phyloP scores from a whole-genome alignment of 139 green algal genomes.

The Chlamydomonas eustigma region DNA sequence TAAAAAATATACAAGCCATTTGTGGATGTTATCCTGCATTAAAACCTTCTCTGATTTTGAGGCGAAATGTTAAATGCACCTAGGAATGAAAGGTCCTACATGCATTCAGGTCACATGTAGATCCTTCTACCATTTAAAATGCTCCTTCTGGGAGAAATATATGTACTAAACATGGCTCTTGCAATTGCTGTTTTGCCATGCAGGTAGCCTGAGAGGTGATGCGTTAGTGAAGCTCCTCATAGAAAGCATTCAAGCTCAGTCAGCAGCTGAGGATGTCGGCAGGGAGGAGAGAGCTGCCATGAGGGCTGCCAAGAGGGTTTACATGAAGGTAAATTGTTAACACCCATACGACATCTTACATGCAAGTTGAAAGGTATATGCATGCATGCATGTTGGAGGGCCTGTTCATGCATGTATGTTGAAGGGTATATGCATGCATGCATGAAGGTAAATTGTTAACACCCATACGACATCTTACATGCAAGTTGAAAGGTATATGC shows the following conservation, averaged over 20 bases:
- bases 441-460: neutral
- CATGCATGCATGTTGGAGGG: no score
- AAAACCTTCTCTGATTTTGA: no score
- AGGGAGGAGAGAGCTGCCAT: constrained; percentile 49
- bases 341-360: no score
- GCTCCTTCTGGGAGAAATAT: no score
- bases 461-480: no score
- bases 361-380: neutral
- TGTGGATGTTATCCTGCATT: neutral
- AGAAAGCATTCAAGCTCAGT: neutral
- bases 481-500: neutral
- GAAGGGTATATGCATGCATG: neutral
- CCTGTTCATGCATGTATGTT: neutral
- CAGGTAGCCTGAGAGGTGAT: no score
- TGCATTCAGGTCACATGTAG: no score
- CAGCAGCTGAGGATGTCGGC: neutral
- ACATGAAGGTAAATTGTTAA: constrained; percentile 38
- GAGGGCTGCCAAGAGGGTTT: constrained; percentile 49
- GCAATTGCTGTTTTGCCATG: no score
- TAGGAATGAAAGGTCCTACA: no score
- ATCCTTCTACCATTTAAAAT: no score
- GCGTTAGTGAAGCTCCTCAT: neutral
- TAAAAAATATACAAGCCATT: neutral
- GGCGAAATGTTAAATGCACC: no score
- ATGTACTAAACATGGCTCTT: no score